Base-by-base conservation (phyloP, 228 moss, liverwort and hornwort species). In the Sphagnum magellanicum region DNA sequence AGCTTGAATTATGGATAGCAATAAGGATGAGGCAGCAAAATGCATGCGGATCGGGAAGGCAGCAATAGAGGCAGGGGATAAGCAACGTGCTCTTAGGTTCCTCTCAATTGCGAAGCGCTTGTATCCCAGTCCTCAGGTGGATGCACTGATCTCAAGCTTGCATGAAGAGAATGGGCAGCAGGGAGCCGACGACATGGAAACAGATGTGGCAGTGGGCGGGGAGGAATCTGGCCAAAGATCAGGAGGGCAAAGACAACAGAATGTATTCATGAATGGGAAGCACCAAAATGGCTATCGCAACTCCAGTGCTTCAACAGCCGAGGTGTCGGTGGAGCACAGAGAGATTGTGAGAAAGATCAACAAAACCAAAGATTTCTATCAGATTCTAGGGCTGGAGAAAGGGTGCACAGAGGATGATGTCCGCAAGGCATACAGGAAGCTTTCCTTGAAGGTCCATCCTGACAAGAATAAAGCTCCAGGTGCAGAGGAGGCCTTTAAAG, bases 371-470 rank as follows among this genome's bases (percentile, higher is more conserved):
- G 93, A 98, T 73, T 93, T 88, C 74, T 98, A 98, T 75, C 86
- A 98, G 79, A 86, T 93, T 76, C 74, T 98, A 67, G 81, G 93
- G 52, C 76, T 98, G 79, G 50, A 81, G 5, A 98, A 93, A 79
- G 86, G 89, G 8, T 98, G 93, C 78, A 81, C 93, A 4, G 97
- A 98, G 50, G 87, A 91, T 15, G 97, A 98, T 71, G 76, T 98
- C 14, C 84, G 86, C 6, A 98, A 98, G 78, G 97, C 97, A 4
- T 98, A 98, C 70, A 80, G 93, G 66, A 98, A 98, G 85, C 87
- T 98, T 49, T 98, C 97, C 49, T 69, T 98, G 75, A 98, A 98
- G 80, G 97, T 98, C 69, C 97, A 98, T 75, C 97, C 97, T n/a
- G 97, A 98, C 70, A 98, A 98, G 73, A 98, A 98, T 68, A 92